These are phyloP conservation scores for Plectosphaerella plurivora DNA, from an alignment of 2,329 filamentous ascomycete genomes.

Conservation along the genomic window DNA sequence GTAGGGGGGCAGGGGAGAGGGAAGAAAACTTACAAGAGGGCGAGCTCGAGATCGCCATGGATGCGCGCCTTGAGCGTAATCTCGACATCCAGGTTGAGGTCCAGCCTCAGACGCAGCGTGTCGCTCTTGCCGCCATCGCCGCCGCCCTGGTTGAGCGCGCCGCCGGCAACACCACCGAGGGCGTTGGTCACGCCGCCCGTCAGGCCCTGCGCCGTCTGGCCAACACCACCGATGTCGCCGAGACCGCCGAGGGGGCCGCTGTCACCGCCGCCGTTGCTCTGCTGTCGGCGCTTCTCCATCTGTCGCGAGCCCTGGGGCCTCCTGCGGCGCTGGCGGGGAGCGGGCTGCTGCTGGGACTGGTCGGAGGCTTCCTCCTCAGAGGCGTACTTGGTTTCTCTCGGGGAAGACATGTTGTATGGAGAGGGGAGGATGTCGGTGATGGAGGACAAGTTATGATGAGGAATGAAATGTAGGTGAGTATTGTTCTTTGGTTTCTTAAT, in stretches of 20 bases:
- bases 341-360: constrained; percentile 23
- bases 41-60: constrained; percentile 76
- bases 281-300: constrained; percentile 16
- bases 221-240: constrained; percentile 26
- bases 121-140: constrained; percentile 48
- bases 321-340: constrained; percentile 14
- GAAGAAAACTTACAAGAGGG: constrained; percentile 50
- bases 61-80: constrained; percentile 83
- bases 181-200: constrained; percentile 34
- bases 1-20: constrained; percentile 4
- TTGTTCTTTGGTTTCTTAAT: constrained; percentile 2
- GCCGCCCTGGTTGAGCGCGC: constrained; percentile 25
- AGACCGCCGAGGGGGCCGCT: constrained; percentile 22
- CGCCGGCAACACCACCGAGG: constrained; percentile 33
- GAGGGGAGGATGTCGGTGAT: constrained; percentile 4
- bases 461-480: not conserved
- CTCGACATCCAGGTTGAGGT: constrained; percentile 79
- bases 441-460: not conserved
- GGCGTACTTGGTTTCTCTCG: constrained; percentile 27
- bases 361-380: constrained; percentile 26
- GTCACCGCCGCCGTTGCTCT: constrained; percentile 14
- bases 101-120: constrained; percentile 67
- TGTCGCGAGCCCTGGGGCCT: constrained; percentile 12
- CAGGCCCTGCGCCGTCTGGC: constrained; percentile 28
- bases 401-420: constrained; percentile 20